phyloP scores from a whole-genome alignment of 2,329 filamentous ascomycete species.

The Curvularia spicifera region DNA sequence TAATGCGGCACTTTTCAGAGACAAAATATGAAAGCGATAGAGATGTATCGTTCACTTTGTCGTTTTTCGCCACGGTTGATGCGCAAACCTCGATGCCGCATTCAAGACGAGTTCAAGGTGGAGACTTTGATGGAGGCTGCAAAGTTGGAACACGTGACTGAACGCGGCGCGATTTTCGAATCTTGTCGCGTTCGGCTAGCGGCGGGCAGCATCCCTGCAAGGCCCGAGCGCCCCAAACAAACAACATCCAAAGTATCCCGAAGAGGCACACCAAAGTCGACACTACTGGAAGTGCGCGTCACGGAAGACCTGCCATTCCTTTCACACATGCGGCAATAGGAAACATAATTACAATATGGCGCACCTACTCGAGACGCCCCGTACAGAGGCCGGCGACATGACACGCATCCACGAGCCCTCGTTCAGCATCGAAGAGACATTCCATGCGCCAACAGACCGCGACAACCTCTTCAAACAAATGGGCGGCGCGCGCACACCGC shows the following conservation, averaged over 20 bases:
- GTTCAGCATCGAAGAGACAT: constrained; percentile 86
- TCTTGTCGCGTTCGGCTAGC: constrained; percentile 23
- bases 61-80: not conserved
- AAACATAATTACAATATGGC: constrained; percentile 49
- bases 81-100: not conserved
- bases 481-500: constrained; percentile 73
- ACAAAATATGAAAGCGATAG: not conserved
- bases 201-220: constrained; percentile 11
- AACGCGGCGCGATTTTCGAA: constrained; percentile 20
- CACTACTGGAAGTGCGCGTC: constrained; percentile 23
- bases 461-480: constrained; percentile 78
- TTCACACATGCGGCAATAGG: constrained; percentile 40
- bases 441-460: constrained; percentile 73
- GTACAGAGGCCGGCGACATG: constrained; percentile 82
- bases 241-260: constrained; percentile 29
- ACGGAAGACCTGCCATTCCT: constrained; percentile 26
- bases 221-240: constrained; percentile 26
- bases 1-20: too few species aligned
- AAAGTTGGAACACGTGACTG: constrained; percentile 31
- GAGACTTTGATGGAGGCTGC: constrained; percentile 20
- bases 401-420: constrained; percentile 77
- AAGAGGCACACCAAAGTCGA: constrained; percentile 12
- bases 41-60: not conserved
- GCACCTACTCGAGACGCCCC: constrained; percentile 77
- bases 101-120: not conserved